These are phyloP conservation scores for Penicillium canariense DNA, from an alignment of 495 filamentous ascomycete genomes.

Conservation along the genomic window DNA sequence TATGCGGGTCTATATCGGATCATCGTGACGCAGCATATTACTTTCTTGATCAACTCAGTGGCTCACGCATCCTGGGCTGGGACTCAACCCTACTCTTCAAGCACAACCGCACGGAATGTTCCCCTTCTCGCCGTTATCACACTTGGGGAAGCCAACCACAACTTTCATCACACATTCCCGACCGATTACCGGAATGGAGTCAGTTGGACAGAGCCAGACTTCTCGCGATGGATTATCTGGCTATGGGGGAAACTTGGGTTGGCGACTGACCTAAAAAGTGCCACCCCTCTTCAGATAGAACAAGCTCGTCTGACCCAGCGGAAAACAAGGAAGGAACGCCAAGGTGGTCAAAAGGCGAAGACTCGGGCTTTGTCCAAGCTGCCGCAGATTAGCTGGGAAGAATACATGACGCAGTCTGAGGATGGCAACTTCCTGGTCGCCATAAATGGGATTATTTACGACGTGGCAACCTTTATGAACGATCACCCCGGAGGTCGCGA, in stretches of 20 bases:
- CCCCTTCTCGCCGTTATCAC: conserved; percentile 26
- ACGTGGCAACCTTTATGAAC: conserved; percentile 8
- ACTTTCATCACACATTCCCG: conserved; percentile 35
- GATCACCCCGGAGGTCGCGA: conserved; percentile 30
- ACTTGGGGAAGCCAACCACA: conserved; percentile 31
- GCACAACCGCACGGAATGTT: conserved; percentile 24
- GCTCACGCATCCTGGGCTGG: conserved; percentile 30
- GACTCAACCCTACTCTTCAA: conserved; percentile 28
- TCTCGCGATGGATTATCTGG: conserved; percentile 30
- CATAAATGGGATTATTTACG: conserved; percentile 4
- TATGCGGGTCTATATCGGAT: conserved; percentile 25
- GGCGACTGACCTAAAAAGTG: conserved; percentile 24
- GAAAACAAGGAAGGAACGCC: background rate
- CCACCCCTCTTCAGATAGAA: conserved; percentile 21
- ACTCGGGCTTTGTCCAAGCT: background rate
- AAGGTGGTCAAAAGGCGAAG: background rate
- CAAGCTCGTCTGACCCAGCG: background rate
- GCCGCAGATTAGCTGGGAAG: background rate
- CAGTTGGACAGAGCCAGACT: conserved; percentile 29
- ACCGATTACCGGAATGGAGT: conserved; percentile 33
- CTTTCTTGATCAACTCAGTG: conserved; percentile 34
- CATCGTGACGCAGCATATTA: conserved; percentile 26
- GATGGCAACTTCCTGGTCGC: background rate
- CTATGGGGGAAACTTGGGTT: conserved; percentile 23
- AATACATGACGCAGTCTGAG: background rate